A percentile compares a stretch with the other conserved stretches of the same genome.
Conservation (phyloP, 2,329 filamentous ascomycete genomes). For the Ophiostoma australiae region DNA sequence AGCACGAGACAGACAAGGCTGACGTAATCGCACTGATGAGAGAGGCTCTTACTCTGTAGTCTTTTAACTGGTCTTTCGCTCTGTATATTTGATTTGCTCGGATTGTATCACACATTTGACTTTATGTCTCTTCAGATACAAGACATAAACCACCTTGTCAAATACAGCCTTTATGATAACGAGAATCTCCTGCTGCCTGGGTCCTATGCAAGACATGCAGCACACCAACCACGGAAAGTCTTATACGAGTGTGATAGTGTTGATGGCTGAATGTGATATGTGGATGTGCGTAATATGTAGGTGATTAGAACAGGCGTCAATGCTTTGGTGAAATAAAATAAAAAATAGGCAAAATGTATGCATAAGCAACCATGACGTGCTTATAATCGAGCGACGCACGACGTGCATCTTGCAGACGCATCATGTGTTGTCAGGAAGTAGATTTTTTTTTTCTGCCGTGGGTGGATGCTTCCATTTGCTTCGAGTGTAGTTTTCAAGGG, state of each 20-base stretch:
- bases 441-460: neutral
- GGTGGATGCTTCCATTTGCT: neutral
- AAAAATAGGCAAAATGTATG: neutral
- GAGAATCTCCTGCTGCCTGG: neutral
- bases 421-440: conserved; percentile 16
- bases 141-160: neutral
- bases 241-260: conserved; percentile 6
- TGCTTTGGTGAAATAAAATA: too few relatives aligned
- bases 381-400: neutral
- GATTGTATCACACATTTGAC: neutral
- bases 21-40: neutral
- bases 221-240: neutral
- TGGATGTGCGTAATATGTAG: neutral
- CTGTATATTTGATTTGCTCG: neutral
- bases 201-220: neutral
- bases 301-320: neutral
- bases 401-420: conserved; percentile 13
- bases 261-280: neutral
- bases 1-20: neutral
- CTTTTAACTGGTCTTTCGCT: too few relatives aligned
- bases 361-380: conserved; percentile 12
- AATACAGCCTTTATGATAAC: neutral
- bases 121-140: neutral
- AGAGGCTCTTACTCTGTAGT: neutral
- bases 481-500: neutral